phyloP scores from a whole-genome alignment of 352 stramenopile species.

The Ophiocytium majus region DNA sequence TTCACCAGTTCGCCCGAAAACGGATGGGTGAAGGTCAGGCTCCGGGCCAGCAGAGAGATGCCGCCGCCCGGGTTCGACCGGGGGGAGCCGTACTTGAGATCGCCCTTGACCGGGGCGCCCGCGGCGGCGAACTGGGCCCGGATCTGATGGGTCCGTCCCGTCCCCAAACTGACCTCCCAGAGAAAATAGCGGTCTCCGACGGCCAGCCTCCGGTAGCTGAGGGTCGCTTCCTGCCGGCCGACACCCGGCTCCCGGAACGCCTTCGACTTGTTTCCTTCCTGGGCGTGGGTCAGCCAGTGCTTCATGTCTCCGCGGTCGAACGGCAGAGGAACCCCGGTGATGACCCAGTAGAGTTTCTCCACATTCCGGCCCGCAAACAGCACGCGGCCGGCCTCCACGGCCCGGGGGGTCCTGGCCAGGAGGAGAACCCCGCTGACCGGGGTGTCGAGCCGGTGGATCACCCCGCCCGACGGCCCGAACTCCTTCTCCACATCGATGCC shows the following conservation, averaged over 20 bases:
- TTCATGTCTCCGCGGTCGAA: neutral
- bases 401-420: neutral
- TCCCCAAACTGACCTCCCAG: neutral
- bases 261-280: neutral
- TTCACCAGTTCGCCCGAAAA: too few species aligned
- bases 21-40: too few species aligned
- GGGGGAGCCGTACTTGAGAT: neutral
- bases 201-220: neutral
- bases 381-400: neutral
- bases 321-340: neutral
- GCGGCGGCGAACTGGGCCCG: slow-evolving; percentile 8
- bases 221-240: neutral
- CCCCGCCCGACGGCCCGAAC: too few species aligned
- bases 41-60: neutral
- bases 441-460: neutral
- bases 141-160: slow-evolving; percentile 13
- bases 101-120: neutral
- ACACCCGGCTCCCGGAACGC: neutral
- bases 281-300: neutral
- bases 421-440: neutral
- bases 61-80: neutral
- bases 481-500: too few species aligned
- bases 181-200: neutral
- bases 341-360: neutral
- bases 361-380: neutral